Conservation (phyloP, 2,329 filamentous ascomycete genomes). For the Penicillium sp. region DNA sequence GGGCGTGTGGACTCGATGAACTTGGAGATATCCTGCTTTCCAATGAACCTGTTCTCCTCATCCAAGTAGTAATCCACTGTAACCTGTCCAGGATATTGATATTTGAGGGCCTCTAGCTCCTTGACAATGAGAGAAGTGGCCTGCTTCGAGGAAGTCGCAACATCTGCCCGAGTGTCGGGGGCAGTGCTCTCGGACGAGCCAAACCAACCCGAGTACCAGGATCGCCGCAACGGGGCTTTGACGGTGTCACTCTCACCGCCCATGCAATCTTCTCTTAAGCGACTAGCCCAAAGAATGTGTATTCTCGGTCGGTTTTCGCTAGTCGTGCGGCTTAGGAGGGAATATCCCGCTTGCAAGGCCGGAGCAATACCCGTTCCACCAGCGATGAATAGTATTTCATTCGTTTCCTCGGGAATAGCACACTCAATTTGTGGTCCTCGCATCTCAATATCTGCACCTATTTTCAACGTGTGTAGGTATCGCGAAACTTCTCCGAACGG, state of each 20-base stretch:
- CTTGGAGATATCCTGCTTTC: slow-evolving; percentile 48
- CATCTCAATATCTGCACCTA: slow-evolving; percentile 67
- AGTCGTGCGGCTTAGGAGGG: slow-evolving; percentile 46
- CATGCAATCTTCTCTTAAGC: slow-evolving; percentile 62
- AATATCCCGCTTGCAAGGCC: slow-evolving; percentile 74
- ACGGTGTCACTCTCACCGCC: slow-evolving; percentile 56
- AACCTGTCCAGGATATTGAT: slow-evolving; percentile 55
- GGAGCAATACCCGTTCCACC: slow-evolving; percentile 92
- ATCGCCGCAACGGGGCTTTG: slow-evolving; percentile 9
- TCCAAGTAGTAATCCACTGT: slow-evolving; percentile 76
- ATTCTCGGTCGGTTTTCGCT: slow-evolving; percentile 48
- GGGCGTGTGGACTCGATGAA: slow-evolving; percentile 25
- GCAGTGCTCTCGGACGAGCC: slow-evolving; percentile 13
- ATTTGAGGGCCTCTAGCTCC: slow-evolving; percentile 64
- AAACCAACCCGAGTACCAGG: slow-evolving; percentile 34
- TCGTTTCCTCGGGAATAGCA: slow-evolving; percentile 53
- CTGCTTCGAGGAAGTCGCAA: slow-evolving; percentile 3
- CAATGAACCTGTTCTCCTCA: slow-evolving; percentile 69
- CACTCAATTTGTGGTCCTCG: slow-evolving; percentile 77
- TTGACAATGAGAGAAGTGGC: slow-evolving; percentile 49
- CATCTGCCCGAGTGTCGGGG: neutral
- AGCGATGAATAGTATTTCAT: slow-evolving; percentile 74
- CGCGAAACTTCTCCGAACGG: slow-evolving; percentile 79
- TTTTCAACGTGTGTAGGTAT: slow-evolving; percentile 67
- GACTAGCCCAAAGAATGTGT: slow-evolving; percentile 79